Base-by-base conservation (phyloP, 2,329 filamentous ascomycete species). In the Neopestalotiopsis clavispora region DNA sequence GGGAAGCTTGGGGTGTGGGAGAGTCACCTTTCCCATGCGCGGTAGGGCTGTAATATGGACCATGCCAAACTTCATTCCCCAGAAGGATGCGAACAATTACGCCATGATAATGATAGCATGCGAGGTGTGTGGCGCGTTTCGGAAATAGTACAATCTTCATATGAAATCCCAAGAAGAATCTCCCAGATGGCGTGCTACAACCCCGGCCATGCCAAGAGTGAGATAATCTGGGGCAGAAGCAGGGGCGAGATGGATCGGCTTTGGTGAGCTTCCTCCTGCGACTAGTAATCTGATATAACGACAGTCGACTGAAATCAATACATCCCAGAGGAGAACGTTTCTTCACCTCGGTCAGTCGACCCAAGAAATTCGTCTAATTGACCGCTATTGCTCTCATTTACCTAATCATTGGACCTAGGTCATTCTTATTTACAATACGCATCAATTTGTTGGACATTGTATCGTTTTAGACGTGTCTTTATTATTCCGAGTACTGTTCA, bases 121-220 rank as follows among this genome's bases (percentile, higher is more conserved):
- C 57, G 57, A 59, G 20, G 1, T 17, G 30, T 30, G 57, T 59
- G 57, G 28, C 57, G 28, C 57, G 57, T 59, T 59, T 59, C 57
- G 57, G 23, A 30, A 59, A 59, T 59, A 59, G 30, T 59, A 59
- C 30, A 3, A 59, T 30, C 30, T 23, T 3, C 57, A 14, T 34
- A 59, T 34, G 13, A 52, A 23, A 9, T 20, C n/a, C 45, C 45
- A n/a, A 14, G 42, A 9, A 23, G 45, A 52, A 34, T 59, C 57
- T 59, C 30, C 57, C 20, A 59, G 23, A 59, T 59, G 57, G 57
- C 57, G 57, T 59, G 57, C 57, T 59, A 30, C 20, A 12, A 59
- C 30, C 57, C 57, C 30, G 57, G n/a, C 45, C 6, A 28, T 59
- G 57, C 28, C 57, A 59, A 59, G 57, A 30, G 32, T 6, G n/a